Conservation (phyloP, 805 yeast species). For the Torulaspora delbrueckii region DNA sequence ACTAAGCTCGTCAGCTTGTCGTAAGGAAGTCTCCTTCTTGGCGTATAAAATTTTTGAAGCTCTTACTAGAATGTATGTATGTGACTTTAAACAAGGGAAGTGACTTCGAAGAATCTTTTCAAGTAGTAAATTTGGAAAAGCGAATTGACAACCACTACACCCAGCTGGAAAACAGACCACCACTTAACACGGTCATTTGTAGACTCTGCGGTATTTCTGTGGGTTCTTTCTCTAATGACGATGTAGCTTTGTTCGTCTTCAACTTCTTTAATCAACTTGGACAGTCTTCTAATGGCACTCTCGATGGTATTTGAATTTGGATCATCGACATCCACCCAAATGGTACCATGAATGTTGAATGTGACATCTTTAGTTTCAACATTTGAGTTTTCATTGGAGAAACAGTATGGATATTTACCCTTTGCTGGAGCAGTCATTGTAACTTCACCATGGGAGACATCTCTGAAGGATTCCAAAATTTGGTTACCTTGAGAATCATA, state of each 20-base stretch:
- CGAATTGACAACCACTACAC: constrained; percentile 81
- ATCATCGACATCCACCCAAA: constrained; percentile 75
- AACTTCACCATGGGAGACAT: constrained; percentile 76
- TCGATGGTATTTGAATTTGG: constrained; percentile 77
- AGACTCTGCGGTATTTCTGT: constrained; percentile 97
- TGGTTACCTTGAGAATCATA: constrained; percentile 40
- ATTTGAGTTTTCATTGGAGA: constrained; percentile 76
- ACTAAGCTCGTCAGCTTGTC: not conserved
- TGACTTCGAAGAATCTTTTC: constrained; percentile 93
- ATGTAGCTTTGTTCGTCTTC: constrained; percentile 88
- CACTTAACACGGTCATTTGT: constrained; percentile 95
- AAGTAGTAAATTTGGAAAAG: constrained; percentile 90
- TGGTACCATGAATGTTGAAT: constrained; percentile 90
- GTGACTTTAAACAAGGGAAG: constrained; percentile 62
- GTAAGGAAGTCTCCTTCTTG: not conserved
- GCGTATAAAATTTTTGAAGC: not conserved
- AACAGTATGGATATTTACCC: constrained; percentile 85
- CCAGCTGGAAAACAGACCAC: constrained; percentile 92
- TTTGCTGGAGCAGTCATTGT: constrained; percentile 55
- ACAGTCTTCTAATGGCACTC: constrained; percentile 69
- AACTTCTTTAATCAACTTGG: constrained; percentile 75
- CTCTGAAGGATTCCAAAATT: constrained; percentile 46
- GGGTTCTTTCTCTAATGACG: constrained; percentile 93
- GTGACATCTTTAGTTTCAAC: constrained; percentile 83
- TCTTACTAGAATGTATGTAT: constrained; percentile 1